These are phyloP conservation scores for Vanrija sp. DNA, from an alignment of 1,284 basidiomycete species.

Conservation along the genomic window DNA sequence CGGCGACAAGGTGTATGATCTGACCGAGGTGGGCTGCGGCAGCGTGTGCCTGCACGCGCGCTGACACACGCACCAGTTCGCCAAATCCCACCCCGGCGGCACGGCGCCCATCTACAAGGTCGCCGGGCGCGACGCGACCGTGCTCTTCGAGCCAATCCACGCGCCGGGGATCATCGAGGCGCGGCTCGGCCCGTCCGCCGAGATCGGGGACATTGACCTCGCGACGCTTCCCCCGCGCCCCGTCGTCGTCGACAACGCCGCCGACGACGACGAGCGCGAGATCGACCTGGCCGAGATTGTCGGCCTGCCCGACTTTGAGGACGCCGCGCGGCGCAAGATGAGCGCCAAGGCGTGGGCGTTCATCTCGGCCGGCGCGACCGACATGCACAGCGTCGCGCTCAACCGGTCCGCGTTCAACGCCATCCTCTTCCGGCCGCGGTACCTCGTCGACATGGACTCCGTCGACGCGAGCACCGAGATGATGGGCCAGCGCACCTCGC, in stretches of 20 bases:
- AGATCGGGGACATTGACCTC: conserved; percentile 27
- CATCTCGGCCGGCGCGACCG: conserved; percentile 47
- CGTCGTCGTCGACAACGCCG: conserved; percentile 9
- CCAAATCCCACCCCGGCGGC: conserved; percentile 45
- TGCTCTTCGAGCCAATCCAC: conserved; percentile 44
- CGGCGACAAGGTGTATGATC: conserved; percentile 50
- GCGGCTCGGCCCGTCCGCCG: conserved; percentile 30
- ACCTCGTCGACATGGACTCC: conserved; percentile 40
- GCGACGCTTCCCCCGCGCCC: conserved; percentile 27
- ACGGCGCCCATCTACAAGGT: conserved; percentile 31
- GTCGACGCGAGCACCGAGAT: conserved; percentile 43
- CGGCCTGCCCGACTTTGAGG: conserved; percentile 48
- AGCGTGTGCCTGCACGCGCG: neutral
- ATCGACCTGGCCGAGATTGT: conserved; percentile 44
- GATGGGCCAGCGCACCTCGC: conserved; percentile 37
- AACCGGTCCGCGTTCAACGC: conserved; percentile 44
- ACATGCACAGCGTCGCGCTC: conserved; percentile 41
- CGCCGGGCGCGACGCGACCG: conserved; percentile 45
- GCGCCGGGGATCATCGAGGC: conserved; percentile 47
- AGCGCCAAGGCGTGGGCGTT: conserved; percentile 48
- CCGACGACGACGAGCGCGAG: conserved; percentile 19
- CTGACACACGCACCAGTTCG: conserved; percentile 30
- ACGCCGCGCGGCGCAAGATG: conserved; percentile 38
- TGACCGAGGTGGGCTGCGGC: conserved; percentile 36
- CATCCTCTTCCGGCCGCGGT: conserved; percentile 47